Base-by-base conservation (phyloP, 2,329 filamentous ascomycete species). In the Septoria linicola region DNA sequence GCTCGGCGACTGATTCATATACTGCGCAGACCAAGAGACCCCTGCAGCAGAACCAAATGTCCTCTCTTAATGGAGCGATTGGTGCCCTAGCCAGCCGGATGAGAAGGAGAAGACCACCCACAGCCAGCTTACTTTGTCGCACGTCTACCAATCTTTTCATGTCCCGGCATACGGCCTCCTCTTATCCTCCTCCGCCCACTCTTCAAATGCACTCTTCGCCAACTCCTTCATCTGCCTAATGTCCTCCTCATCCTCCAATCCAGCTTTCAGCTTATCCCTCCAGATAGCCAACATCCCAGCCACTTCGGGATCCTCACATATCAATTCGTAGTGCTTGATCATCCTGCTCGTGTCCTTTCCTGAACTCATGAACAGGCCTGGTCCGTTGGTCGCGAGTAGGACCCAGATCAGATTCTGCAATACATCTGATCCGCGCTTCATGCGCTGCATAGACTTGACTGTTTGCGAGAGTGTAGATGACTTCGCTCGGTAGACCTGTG, bases 271-370 rank as follows among this genome's bases (percentile, higher is more conserved):
- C 44, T 58, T 54, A 36, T 64, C 62, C 40, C 62, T 63, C 59
- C 64, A 67, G 8, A 44, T 41, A 10, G 61, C 59, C 37, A 69
- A 43, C 47, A 60, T 57, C 35, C 41, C 52, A 8, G 48, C 60
- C 19, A 55, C 53, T n/a, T 59, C 64, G 1, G 39, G 51, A 43
- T 66, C 58, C 4, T 58, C 60, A 30, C 44, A 48, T 19, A 61
- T 48, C n/a, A 36, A 43, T 14, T 59, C 55, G 21, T 59, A 65
- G 41, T 57, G 59, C 49, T 62, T 65, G 39, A 70, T 66, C 67
- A 70, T 68, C 35, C 66, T 55, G 17, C 58, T 68, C 3, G 68
- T 69, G 42, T 70, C 67, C 44, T 65, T 68, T 7, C 67, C 68
- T 3, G 63, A 61, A 48, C 63, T 66, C 40, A 69, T 61, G 41